Percentiles rank a stretch among this genome's conserved stretches.
phyloP scores from a whole-genome alignment of 2,329 filamentous ascomycete genomes.

The Aspergillus uvarum region DNA sequence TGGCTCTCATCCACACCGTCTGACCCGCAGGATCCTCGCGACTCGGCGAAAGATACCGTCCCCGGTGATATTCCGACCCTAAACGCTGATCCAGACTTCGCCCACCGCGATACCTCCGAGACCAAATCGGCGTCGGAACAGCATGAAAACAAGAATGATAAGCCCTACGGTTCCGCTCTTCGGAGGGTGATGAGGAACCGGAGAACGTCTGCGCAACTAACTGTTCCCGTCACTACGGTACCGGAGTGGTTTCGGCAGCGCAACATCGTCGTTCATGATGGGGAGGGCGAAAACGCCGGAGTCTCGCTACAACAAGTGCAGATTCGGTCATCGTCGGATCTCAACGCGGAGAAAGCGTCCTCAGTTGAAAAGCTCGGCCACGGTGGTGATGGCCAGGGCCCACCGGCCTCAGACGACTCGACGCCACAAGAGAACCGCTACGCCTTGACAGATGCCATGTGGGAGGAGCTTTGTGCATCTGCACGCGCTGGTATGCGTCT shows the following conservation, averaged over 20 bases:
- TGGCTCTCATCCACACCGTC: conserved; percentile 30
- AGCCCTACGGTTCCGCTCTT: conserved; percentile 42
- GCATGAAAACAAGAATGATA: conserved; percentile 24
- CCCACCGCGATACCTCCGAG: conserved; percentile 17
- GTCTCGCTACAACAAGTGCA: conserved; percentile 26
- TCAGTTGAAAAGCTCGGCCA: conserved; percentile 13
- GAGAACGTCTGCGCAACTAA: conserved; percentile 23
- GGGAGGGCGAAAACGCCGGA: conserved; percentile 10
- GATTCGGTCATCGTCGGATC: conserved; percentile 25
- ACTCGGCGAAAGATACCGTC: conserved; percentile 22
- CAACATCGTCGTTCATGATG: conserved; percentile 32
- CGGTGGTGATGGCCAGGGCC: conserved; percentile 29
- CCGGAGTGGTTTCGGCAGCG: conserved; percentile 41
- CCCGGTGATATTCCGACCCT: conserved; percentile 23
- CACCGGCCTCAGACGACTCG: conserved; percentile 20
- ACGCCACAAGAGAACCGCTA: conserved; percentile 32
- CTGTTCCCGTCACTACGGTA: conserved; percentile 26
- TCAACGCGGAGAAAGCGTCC: conserved; percentile 17
- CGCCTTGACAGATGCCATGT: conserved; percentile 42
- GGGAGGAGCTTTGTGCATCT: conserved; percentile 52
- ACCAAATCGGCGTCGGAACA: conserved; percentile 18
- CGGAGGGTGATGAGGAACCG: conserved; percentile 41
- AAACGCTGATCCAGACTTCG: conserved; percentile 16
- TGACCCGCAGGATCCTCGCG: conserved; percentile 28
- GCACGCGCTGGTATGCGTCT: conserved; percentile 52